phyloP scores from a whole-genome alignment of 768 basidiomycete genomes.

The Mycena venus region DNA sequence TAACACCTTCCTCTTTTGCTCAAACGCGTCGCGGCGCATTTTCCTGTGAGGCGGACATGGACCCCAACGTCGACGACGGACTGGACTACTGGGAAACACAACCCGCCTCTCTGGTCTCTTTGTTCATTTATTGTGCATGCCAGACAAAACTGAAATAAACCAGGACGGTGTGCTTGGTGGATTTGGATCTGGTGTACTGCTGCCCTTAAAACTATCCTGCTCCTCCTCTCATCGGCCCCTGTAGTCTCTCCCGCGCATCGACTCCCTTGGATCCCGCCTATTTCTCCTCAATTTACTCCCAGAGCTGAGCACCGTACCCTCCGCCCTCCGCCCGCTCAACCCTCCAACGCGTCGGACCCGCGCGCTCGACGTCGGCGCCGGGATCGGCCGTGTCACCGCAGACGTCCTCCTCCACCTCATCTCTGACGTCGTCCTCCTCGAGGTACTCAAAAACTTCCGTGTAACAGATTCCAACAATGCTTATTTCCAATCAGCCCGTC shows the following conservation, averaged over 20 bases:
- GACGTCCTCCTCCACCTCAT: slow-evolving; percentile 92
- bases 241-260: slow-evolving; percentile 90
- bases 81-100: slow-evolving; percentile 90
- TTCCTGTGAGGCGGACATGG: no score
- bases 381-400: slow-evolving; percentile 92
- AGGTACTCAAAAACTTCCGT: no score
- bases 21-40: no score
- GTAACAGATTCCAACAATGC: no score
- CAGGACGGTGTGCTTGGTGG: slow-evolving; percentile 92
- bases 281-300: slow-evolving; percentile 89
- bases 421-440: slow-evolving; percentile 88
- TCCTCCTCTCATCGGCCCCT: slow-evolving; percentile 14
- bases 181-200: slow-evolving; percentile 66
- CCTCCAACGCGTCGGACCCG: slow-evolving; percentile 58
- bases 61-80: slow-evolving; percentile 79
- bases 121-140: no score
- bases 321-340: slow-evolving; percentile 71
- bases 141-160: no score
- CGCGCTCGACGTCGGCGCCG: slow-evolving; percentile 94
- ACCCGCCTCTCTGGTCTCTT: slow-evolving; percentile 80
- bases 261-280: slow-evolving; percentile 90
- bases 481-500: no score
- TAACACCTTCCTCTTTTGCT: no score
- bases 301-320: slow-evolving; percentile 81
- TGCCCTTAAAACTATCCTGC: slow-evolving; percentile 50